Evolutionary conservation across 2,329 filamentous ascomycete species (phyloP).

Genomic region (Dactylellina sp.): DNA sequence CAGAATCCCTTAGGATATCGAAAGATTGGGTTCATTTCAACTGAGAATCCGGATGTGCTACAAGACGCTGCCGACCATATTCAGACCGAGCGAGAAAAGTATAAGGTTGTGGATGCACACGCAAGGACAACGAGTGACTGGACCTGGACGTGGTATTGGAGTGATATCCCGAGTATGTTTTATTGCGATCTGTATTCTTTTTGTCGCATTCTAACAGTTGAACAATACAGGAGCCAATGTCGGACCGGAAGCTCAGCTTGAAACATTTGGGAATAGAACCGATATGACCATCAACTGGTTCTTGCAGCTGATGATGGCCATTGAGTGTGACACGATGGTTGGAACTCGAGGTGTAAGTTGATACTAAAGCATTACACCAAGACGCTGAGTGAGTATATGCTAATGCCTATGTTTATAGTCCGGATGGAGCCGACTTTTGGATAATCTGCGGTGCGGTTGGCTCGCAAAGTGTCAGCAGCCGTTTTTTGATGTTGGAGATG

Average conservation of each 20-base stretch:
- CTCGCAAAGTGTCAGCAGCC: conserved; percentile 58
- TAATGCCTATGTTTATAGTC: conserved; percentile 54
- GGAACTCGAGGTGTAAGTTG: conserved; percentile 58
- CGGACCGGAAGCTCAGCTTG: conserved; percentile 58
- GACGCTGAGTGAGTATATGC: too few relatives aligned
- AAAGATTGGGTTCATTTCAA: conserved; percentile 59
- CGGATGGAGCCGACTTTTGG: conserved; percentile 60
- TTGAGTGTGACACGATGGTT: conserved; percentile 59
- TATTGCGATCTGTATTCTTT: not conserved
- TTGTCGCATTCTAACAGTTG: conserved; percentile 10
- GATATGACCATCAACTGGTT: conserved; percentile 61
- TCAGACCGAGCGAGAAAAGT: conserved; percentile 38
- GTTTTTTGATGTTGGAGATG: conserved; percentile 58
- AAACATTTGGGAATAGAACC: conserved; percentile 59
- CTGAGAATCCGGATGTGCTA: conserved; percentile 58
- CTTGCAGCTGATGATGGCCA: conserved; percentile 59
- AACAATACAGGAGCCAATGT: conserved; percentile 52
- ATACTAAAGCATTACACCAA: too few relatives aligned
- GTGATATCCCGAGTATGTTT: conserved; percentile 58
- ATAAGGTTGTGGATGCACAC: conserved; percentile 42
- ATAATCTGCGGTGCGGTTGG: conserved; percentile 59
- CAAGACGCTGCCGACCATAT: conserved; percentile 48
- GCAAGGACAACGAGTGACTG: conserved; percentile 45
- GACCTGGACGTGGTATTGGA: conserved; percentile 59
- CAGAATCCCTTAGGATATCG: conserved; percentile 57